Evolutionary conservation across 176 grass and related monocot species (phyloP), one percentile per base, ranked within the genome.

Genomic region (Cenchrus fungigraminus): DNA sequence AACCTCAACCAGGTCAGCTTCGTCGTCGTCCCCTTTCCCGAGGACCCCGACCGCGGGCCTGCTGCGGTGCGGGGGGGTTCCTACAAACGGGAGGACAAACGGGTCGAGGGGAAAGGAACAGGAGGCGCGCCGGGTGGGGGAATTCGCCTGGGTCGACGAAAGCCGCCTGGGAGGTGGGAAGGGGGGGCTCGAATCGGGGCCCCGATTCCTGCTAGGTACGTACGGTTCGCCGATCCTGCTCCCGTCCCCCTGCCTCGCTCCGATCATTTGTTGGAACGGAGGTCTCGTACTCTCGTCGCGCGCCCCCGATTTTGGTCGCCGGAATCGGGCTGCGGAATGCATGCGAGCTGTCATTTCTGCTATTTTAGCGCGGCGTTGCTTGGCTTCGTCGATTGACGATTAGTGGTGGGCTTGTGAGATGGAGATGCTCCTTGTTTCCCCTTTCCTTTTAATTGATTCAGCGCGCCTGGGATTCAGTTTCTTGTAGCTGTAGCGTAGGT

Each of bases 31-130:
- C 15, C 49, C 2, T 12, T 8, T 47, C 0, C 22, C 71, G 71
- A 52, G 71, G 71, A 73, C 47, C 73, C 44, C 51, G 17, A 44
- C 66, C 83, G 47, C 73, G 82, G 79, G 58, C 72, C 65, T 46
- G 70, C 37, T 40, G 37, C 37, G 37, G 37, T 40, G 37, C 37
- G 9, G 10, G 62, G 29, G 29, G 52, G 25, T 68, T 68, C 44
- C 79, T 87, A 83, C 84, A 69, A 68, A 83, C 65, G 42, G 14
- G 19, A 71, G 47, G 74, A 17, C 25, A 45, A 45, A 40, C 5
- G 14, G 29, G 49, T 8, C 12, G 59, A 40, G 50, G 59, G 5
- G 58, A 63, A 76, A 82, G 50, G 11, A 51, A 52, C 22, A 68
- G 56, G 22, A 32, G 59, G 19, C 20, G 17, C 22, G 13, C 15